These are phyloP conservation scores for Gossypium gossypioides DNA, from an alignment of 441 rosid genomes.

Conservation along the genomic window DNA sequence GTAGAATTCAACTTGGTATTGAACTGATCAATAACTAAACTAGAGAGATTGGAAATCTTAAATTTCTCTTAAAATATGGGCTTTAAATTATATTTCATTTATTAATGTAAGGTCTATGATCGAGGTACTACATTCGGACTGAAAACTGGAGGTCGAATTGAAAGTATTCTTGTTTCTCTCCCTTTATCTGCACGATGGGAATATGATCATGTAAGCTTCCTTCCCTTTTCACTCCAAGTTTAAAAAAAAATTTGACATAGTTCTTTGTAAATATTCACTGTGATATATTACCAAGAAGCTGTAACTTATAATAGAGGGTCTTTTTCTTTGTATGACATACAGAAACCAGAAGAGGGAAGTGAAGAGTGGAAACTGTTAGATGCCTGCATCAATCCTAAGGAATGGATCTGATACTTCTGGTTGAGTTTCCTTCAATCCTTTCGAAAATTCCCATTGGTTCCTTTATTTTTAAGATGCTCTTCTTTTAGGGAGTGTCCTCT, in stretches of 20 bases:
- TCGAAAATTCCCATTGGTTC: neutral
- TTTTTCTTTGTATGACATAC: slow-evolving; percentile 13
- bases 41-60: neutral
- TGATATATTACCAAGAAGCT: slow-evolving; percentile 10
- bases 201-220: slow-evolving; percentile 73
- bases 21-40: neutral
- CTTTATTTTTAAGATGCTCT: neutral
- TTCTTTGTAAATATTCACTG: neutral
- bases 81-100: slow-evolving; percentile 7
- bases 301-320: neutral
- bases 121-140: slow-evolving; percentile 93
- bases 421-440: neutral
- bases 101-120: slow-evolving; percentile 62
- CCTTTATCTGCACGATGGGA: slow-evolving; percentile 94
- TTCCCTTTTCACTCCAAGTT: neutral
- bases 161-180: slow-evolving; percentile 92
- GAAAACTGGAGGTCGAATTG: slow-evolving; percentile 92
- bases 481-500: neutral
- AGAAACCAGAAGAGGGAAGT: slow-evolving; percentile 91
- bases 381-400: slow-evolving; percentile 41
- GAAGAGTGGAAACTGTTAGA: slow-evolving; percentile 96
- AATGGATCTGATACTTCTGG: neutral
- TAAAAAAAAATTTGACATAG: neutral
- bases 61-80: slow-evolving; percentile 18
- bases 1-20: slow-evolving; percentile 95